phyloP scores from a whole-genome alignment of 2,329 filamentous ascomycete genomes.

The Kalmusia sp. region DNA sequence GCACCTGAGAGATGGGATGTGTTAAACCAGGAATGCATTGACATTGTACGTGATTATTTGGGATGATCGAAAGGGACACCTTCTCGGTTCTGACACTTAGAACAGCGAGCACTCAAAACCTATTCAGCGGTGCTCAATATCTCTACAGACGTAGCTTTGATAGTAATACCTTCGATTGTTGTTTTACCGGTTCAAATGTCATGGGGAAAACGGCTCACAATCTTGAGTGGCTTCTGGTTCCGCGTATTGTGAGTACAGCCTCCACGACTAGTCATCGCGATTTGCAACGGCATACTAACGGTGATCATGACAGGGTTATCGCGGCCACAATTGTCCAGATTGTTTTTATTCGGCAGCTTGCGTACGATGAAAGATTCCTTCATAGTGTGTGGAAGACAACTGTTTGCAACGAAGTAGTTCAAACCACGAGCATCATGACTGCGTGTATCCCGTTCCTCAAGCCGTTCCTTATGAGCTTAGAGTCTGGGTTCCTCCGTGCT shows the following conservation, averaged over 20 bases:
- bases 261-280: too few relatives aligned
- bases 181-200: not conserved
- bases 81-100: too few relatives aligned
- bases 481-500: constrained; percentile 10
- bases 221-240: not conserved
- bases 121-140: not conserved
- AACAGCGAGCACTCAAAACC: not conserved
- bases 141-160: not conserved
- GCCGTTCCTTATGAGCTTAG: constrained; percentile 16
- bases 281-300: too few relatives aligned
- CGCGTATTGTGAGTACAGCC: constrained; percentile 4
- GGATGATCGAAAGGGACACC: too few relatives aligned
- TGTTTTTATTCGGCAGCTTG: not conserved
- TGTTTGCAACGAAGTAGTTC: constrained; percentile 12
- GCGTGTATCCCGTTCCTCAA: constrained; percentile 12
- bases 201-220: not conserved
- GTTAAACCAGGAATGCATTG: not conserved
- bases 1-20: not conserved
- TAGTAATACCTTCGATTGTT: not conserved
- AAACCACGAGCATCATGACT: constrained; percentile 12
- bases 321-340: not conserved
- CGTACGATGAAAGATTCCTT: not conserved
- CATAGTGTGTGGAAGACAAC: constrained; percentile 11
- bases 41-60: not conserved
- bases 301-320: not conserved